Base-by-base conservation (phyloP, 441 rosid species). In the Gossypium laxum region DNA sequence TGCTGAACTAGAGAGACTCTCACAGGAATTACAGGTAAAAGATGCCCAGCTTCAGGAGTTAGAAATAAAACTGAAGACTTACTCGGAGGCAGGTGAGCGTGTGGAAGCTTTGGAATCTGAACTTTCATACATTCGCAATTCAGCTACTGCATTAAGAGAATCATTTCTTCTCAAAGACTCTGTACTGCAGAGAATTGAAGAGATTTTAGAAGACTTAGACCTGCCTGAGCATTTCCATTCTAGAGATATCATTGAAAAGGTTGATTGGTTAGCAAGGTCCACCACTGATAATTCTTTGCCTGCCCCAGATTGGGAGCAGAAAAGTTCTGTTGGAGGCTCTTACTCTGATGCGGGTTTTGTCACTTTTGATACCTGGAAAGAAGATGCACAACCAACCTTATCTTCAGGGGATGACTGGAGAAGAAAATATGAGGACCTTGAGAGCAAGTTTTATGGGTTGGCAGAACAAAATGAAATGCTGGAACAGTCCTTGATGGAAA, bases 401-500 rank as follows among this genome's bases (percentile, higher is more conserved):
- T 84, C 74, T 84, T 73, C 87, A 59, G 91, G 80, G 75, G 95
- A 90, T 69, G 97, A 89, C 57, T 76, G 88, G 81, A 89, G 93
- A 82, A 88, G 92, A 80, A 88, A 91, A 77, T 88, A 82, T 48
- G 99, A 96, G 81, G 99, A 96, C 74, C 92, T 96, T 69, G 89
- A 96, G 71, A 84, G 87, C 67, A 91, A 90, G 82, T 96, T 93
- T 81, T 96, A 84, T 83, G 98, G 92, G 59, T 82, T 93, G 85
- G 99, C 98, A 55, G 98, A 96, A 80, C 97, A 96, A 83, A 96
- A 90, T 85, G 99, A 93, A 85, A 91, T 96, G 99, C 92, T 93
- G 75, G 98, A 96, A 77, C 99, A 91, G 78, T 96, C 99, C 71
- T 84, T 96, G 69, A 76, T 88, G 98, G 92, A 90, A 76, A 90